Evolutionary conservation across 2,329 filamentous ascomycete species (phyloP).

Genomic region (Nakataea oryzae): DNA sequence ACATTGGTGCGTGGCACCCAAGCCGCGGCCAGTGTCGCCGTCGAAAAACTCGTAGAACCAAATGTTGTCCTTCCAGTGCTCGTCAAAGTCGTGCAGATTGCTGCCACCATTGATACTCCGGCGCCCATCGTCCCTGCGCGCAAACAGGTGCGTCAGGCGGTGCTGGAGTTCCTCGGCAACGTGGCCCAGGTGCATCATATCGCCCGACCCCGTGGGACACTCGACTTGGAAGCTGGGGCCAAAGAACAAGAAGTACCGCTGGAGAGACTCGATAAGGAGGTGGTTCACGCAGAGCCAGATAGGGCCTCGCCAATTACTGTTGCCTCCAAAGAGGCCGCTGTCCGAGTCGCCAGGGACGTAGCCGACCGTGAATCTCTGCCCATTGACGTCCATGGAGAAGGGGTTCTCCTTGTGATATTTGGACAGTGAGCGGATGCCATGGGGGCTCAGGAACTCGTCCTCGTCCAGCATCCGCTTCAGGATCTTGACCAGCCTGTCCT

Average conservation of each 20-base stretch:
- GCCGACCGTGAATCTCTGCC: slow-evolving; percentile 74
- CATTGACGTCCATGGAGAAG: slow-evolving; percentile 92
- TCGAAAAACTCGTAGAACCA: slow-evolving; percentile 99
- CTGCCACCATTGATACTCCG: slow-evolving; percentile 82
- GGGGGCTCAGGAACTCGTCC: slow-evolving; percentile 81
- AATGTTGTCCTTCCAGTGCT: slow-evolving; percentile 84
- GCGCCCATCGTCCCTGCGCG: slow-evolving; percentile 71
- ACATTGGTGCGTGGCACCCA: slow-evolving; percentile 89
- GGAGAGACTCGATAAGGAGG: slow-evolving; percentile 84
- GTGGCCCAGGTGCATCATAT: slow-evolving; percentile 91
- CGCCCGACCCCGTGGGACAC: slow-evolving; percentile 85
- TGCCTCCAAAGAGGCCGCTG: slow-evolving; percentile 88
- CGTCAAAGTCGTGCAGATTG: slow-evolving; percentile 80
- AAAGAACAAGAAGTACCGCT: slow-evolving; percentile 94
- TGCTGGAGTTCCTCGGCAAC: slow-evolving; percentile 94
- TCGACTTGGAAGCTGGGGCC: slow-evolving; percentile 81
- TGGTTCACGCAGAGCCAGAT: slow-evolving; percentile 98
- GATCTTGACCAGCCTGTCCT: slow-evolving; percentile 83
- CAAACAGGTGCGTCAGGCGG: slow-evolving; percentile 84
- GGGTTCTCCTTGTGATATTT: slow-evolving; percentile 86
- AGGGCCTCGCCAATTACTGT: slow-evolving; percentile 95
- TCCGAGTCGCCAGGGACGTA: slow-evolving; percentile 96
- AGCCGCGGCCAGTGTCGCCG: slow-evolving; percentile 76
- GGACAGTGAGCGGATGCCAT: slow-evolving; percentile 85
- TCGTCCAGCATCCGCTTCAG: slow-evolving; percentile 88